Percentiles rank a stretch among this genome's conserved stretches.
Evolutionary conservation across 495 filamentous ascomycete species (phyloP).

Genomic region (Hypoxylon cercidicola): DNA sequence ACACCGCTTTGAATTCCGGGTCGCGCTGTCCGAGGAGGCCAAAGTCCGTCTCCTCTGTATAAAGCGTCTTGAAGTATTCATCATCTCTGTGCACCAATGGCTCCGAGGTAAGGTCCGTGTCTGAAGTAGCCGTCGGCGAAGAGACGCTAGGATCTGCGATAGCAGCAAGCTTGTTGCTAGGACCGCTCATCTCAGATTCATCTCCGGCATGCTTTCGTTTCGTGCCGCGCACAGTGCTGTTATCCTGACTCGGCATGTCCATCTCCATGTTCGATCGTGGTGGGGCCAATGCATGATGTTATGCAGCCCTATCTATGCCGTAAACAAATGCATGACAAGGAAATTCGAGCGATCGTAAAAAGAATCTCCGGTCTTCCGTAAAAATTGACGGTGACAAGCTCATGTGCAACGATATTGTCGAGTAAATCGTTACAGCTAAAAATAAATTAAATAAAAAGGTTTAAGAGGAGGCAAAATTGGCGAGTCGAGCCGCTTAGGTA

Average conservation of each 20-base stretch:
- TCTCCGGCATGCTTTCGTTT: slow-evolving; percentile 39
- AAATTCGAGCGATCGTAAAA: no score
- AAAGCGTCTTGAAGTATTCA: slow-evolving; percentile 50
- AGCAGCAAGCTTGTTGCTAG: neutral
- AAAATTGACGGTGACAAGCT: no score
- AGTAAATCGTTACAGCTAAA: no score
- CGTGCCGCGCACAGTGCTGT: slow-evolving; percentile 7
- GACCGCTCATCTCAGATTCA: slow-evolving; percentile 3
- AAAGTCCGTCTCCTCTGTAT: slow-evolving; percentile 50
- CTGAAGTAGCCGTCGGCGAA: neutral
- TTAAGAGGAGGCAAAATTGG: no score
- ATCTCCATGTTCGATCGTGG: slow-evolving; percentile 20
- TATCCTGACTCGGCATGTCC: neutral
- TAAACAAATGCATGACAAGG: no score
- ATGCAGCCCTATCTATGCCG: neutral
- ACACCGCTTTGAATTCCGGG: slow-evolving; percentile 43
- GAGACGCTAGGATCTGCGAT: neutral
- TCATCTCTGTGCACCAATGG: slow-evolving; percentile 34
- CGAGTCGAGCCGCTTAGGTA: no score
- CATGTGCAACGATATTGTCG: no score
- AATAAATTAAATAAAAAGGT: no score
- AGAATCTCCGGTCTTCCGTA: no score
- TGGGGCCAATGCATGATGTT: slow-evolving; percentile 7
- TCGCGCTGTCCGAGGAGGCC: slow-evolving; percentile 47
- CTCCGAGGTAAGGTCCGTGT: neutral